Conservation (phyloP, 352 stramenopile species). For the Pythium sp. region DNA sequence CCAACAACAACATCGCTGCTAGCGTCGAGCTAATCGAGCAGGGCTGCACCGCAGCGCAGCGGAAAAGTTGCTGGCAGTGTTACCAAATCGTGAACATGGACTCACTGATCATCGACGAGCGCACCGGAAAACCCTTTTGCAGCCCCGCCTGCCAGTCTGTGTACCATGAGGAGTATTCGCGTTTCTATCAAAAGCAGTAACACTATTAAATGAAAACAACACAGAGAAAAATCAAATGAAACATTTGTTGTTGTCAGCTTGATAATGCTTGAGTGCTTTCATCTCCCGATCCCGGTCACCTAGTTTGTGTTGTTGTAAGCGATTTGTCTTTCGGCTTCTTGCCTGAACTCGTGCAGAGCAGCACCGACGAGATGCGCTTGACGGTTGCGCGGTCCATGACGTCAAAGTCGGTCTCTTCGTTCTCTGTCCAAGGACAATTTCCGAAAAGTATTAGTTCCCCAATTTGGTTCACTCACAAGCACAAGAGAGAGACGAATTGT, state of each 20-base stretch:
- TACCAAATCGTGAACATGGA: constrained; percentile 55
- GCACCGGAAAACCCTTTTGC: constrained; percentile 60
- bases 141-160: constrained; percentile 28
- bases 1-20: not conserved
- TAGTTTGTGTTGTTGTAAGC: not conserved
- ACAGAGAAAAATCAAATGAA: not conserved
- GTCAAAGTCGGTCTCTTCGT: constrained; percentile 54
- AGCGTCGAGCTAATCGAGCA: constrained; percentile 48
- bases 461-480: not conserved
- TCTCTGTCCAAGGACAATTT: constrained; percentile 25
- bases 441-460: not conserved
- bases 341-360: constrained; percentile 51
- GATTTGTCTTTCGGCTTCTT: constrained; percentile 47
- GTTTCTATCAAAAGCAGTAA: constrained; percentile 38
- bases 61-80: constrained; percentile 82
- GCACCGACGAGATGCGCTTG: constrained; percentile 73
- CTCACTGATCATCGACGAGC: constrained; percentile 35
- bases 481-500: not conserved
- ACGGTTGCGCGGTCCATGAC: constrained; percentile 80
- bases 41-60: constrained; percentile 32
- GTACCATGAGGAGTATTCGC: constrained; percentile 54
- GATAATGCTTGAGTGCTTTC: too few relatives aligned
- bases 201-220: not conserved
- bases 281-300: not conserved
- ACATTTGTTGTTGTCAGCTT: not conserved